Evolutionary conservation across 73 alveolate species (phyloP), one percentile per base, ranked within the genome.

Genomic region (Paramecium pentaurelia): DNA sequence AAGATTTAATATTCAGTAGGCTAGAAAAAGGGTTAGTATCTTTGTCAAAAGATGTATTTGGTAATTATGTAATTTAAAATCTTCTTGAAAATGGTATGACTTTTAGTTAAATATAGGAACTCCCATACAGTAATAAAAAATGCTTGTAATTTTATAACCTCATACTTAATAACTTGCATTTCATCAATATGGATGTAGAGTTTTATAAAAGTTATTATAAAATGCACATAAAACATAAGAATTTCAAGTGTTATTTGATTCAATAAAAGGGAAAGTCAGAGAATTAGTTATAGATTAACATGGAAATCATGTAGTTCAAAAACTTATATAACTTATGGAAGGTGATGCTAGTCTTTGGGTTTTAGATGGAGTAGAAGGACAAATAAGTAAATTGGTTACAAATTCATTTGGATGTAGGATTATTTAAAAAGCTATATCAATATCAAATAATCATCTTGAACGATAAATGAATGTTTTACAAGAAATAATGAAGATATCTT

Each of bases 171-270:
- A 92, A 54, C 71, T 94, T 77, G 86, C 97, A 38, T 49, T 75
- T n/a, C 95, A 94, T 92, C 77, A 88, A 93, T 94, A 92, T 80
- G 97, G 97, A 4, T 95, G 97, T 51, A 47, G 97, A 60, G 97
- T 95, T 2, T 92, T 95, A 12, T 95, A 95, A 93, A 95, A 75
- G 92, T 77, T 92, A 60, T 89, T 95, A 86, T 89, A 93, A 75
- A 75, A 22, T 51, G 95, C 94, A 2, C 86, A 64, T 18, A 84
- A 93, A 5, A 42, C 49, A 1, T 89, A 83, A 40, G 77, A 38
- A 58, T 93, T 93, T 16, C 27, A 92, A 25, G 84, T 73, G 58
- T 92, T 95, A 27, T 88, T 94, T 16, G 86, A 54, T 11, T 93
- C 89, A 86, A 42, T 95, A 54, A 92, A 95, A 64, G 45, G 58